Base-by-base conservation (phyloP, 1,139 yeast genomes). In the Pichia terricola region DNA sequence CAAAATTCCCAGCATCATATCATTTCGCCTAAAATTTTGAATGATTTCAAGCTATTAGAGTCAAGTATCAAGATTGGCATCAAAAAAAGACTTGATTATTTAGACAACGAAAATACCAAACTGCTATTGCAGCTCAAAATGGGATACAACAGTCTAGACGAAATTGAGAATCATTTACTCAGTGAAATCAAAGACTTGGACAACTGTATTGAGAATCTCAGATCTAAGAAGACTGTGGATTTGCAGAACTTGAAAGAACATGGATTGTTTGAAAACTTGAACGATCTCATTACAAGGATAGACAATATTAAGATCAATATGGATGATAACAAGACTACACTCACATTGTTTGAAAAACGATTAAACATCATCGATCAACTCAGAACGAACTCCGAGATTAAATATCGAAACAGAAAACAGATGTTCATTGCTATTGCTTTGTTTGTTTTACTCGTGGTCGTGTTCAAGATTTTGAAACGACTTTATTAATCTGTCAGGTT, bases 251-350 rank as follows among this genome's bases (percentile, higher is more conserved):
- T 54, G 33, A 45, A 47, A 16, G 46, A 55, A 5, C 48, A 47
- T 34, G 54, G 50, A 28, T 28, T 58, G 26, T 54, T 55, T 39
- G 52, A 53, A 22, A 56, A 56, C 40, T 44, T 60, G 16, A 52
- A 54, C 32, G 61, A 53, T 34, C 45, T 60, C 28, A 49, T 49
- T 22, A 42, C 43, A 10, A 50, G 60, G 44, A 45, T 60, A 37
- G 52, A 51, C 5, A 40, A 39, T 10, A 59, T 57, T 25, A 51
- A 51, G 32, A 34, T 34, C 26, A 50, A 40, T 11, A 45, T 60
- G 41, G 36, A 38, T 11, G 26, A 28, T 11, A 54, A 55, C 30
- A 56, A 58, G 30, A 40, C 38, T 8, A 50, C 46, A 33, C 32
- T 60, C n/a, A 52, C 46, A 39, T 33, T 41, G 2, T 57, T 57